These are phyloP conservation scores for Zygosaccharomyces bisporus DNA, from an alignment of 805 yeast genomes.

Conservation along the genomic window DNA sequence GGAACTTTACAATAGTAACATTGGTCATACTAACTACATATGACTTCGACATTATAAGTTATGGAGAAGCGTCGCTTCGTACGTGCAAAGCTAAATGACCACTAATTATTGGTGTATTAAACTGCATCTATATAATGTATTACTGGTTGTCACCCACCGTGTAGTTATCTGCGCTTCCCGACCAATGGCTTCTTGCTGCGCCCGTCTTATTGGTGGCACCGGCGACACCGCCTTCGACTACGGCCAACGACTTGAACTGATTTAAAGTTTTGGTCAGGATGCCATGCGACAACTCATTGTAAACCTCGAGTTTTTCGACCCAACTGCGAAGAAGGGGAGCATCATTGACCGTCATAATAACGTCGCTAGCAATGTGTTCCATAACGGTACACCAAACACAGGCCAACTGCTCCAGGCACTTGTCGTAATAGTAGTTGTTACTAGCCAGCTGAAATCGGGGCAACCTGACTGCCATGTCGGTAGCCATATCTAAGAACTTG, in stretches of 20 bases:
- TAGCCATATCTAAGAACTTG: slow-evolving; percentile 29
- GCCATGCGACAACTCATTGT: slow-evolving; percentile 27
- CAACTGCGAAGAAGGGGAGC: slow-evolving; percentile 19
- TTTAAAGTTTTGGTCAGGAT: slow-evolving; percentile 27
- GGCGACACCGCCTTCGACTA: slow-evolving; percentile 12
- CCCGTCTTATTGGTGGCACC: neutral
- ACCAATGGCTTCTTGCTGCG: slow-evolving; percentile 1
- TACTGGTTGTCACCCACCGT: slow-evolving; percentile 6
- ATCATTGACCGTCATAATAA: slow-evolving; percentile 19
- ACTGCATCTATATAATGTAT: slow-evolving; percentile 1
- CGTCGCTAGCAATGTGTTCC: slow-evolving; percentile 27
- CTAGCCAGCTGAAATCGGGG: slow-evolving; percentile 35
- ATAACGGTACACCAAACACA: slow-evolving; percentile 33
- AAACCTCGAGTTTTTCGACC: slow-evolving; percentile 23
- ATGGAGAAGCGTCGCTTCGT: slow-evolving; percentile 1
- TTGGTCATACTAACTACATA: neutral
- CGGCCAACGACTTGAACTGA: slow-evolving; percentile 23
- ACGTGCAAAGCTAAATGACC: neutral
- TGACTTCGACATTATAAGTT: neutral
- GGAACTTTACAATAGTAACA: neutral
- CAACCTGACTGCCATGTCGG: slow-evolving; percentile 28
- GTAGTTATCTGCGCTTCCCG: slow-evolving; percentile 4
- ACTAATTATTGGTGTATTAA: neutral
- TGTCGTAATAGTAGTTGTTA: slow-evolving; percentile 37
- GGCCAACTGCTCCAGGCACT: slow-evolving; percentile 36